A percentile compares a stretch with the other conserved stretches of the same genome.
phyloP scores from a whole-genome alignment of 2,329 filamentous ascomycete species.

The Aspergillus spinulosporus region DNA sequence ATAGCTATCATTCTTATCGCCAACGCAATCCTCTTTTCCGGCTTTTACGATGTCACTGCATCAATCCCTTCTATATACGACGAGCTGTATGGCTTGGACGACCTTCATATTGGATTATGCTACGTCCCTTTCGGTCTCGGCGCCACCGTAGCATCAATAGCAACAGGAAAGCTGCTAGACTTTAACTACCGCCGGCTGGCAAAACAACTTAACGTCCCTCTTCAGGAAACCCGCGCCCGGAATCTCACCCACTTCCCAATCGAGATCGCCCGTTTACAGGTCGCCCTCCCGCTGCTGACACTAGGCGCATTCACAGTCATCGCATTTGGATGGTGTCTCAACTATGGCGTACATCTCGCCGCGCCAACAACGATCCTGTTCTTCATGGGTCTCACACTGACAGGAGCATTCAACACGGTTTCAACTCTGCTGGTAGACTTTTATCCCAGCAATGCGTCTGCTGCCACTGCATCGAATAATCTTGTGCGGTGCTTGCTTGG shows the following conservation, averaged over 20 bases:
- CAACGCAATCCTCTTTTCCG: conserved; percentile 48
- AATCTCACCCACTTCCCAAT: conserved; percentile 19
- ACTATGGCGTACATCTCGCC: conserved; percentile 34
- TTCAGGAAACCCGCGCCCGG: conserved; percentile 5
- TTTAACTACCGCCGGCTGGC: conserved; percentile 26
- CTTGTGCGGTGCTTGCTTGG: conserved; percentile 46
- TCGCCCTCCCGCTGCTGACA: conserved; percentile 23
- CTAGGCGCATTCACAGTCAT: conserved; percentile 22
- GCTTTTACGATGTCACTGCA: conserved; percentile 50
- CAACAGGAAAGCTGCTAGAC: conserved; percentile 23
- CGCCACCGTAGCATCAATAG: conserved; percentile 24
- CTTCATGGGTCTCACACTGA: conserved; percentile 41
- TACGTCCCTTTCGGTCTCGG: conserved; percentile 39
- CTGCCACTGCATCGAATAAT: conserved; percentile 48
- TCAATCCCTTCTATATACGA: conserved; percentile 50
- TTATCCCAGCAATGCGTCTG: conserved; percentile 43
- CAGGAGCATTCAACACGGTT: conserved; percentile 45
- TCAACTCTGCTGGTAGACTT: conserved; percentile 52
- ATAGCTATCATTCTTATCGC: conserved; percentile 39
- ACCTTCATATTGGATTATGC: conserved; percentile 48
- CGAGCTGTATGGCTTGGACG: conserved; percentile 49
- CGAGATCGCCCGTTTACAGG: conserved; percentile 26
- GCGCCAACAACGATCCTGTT: conserved; percentile 43
- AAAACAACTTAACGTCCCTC: not conserved
- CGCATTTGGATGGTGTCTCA: conserved; percentile 39